Evolutionary conservation across 495 filamentous ascomycete species (phyloP).

Genomic region (Mytilinidion resinicola): DNA sequence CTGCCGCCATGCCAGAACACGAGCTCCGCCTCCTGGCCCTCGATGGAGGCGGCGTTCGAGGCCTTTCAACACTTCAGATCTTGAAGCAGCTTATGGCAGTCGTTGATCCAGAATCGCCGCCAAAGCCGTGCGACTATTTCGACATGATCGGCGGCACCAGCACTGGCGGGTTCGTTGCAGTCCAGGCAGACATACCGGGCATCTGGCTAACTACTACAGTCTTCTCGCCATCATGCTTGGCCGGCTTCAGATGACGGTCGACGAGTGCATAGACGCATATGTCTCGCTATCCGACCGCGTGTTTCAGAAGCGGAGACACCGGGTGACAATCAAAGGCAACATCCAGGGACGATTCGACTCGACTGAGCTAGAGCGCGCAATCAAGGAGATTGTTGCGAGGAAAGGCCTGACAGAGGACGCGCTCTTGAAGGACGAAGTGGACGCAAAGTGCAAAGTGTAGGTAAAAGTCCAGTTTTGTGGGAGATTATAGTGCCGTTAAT

Average conservation of each 20-base stretch:
- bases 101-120: too few species aligned
- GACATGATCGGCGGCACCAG: too few species aligned
- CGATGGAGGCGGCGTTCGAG: constrained; percentile 26
- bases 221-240: constrained; percentile 18
- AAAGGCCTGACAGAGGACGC: constrained; percentile 37
- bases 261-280: constrained; percentile 15
- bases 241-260: constrained; percentile 9
- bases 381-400: constrained; percentile 39
- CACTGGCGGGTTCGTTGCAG: too few species aligned
- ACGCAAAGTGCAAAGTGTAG: constrained; percentile 35
- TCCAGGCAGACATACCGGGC: too few species aligned
- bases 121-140: too few species aligned
- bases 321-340: constrained; percentile 34
- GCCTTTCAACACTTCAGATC: constrained; percentile 20
- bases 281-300: constrained; percentile 6
- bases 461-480: background rate
- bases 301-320: constrained; percentile 33
- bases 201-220: too few species aligned
- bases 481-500: background rate
- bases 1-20: constrained; percentile 3
- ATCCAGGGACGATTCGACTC: constrained; percentile 40
- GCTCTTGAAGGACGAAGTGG: constrained; percentile 37
- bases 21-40: too few species aligned
- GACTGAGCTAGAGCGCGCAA: constrained; percentile 37
- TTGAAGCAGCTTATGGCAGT: too few species aligned